phyloP scores from a whole-genome alignment of 352 stramenopile genomes.

The Phytophthora meadii region DNA sequence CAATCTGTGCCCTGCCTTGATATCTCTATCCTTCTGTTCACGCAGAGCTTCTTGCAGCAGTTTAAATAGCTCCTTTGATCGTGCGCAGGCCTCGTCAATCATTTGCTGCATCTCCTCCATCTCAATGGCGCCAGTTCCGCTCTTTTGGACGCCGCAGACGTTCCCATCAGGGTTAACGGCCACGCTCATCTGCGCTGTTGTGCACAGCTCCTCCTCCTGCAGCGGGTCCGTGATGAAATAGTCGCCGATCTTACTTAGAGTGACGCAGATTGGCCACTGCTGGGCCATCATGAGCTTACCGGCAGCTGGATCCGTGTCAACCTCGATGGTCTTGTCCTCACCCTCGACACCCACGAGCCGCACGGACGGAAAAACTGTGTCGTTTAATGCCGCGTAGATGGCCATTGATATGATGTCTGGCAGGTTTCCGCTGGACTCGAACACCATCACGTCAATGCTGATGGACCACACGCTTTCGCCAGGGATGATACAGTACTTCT shows the following conservation, averaged over 20 bases:
- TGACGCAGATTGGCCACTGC: constrained; percentile 78
- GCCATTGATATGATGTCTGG: constrained; percentile 81
- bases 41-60: constrained; percentile 55
- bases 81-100: constrained; percentile 73
- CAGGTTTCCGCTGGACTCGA: constrained; percentile 80
- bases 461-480: constrained; percentile 80
- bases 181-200: constrained; percentile 76
- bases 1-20: constrained; percentile 48
- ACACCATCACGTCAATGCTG: constrained; percentile 80
- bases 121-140: constrained; percentile 67
- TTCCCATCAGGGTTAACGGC: constrained; percentile 63
- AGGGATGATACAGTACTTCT: constrained; percentile 72
- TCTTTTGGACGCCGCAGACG: constrained; percentile 83
- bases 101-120: constrained; percentile 84
- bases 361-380: constrained; percentile 81
- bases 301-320: constrained; percentile 72
- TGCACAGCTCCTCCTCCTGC: constrained; percentile 83
- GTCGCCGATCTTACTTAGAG: constrained; percentile 75
- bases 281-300: constrained; percentile 59
- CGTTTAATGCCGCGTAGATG: constrained; percentile 81
- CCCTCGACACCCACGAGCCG: constrained; percentile 73
- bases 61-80: constrained; percentile 72
- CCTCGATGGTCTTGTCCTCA: constrained; percentile 80
- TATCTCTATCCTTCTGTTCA: constrained; percentile 60
- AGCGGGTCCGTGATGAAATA: constrained; percentile 73